These are phyloP conservation scores for Heliosperma pusillum DNA, from an alignment of 148 eudicot species.

Conservation along the genomic window DNA sequence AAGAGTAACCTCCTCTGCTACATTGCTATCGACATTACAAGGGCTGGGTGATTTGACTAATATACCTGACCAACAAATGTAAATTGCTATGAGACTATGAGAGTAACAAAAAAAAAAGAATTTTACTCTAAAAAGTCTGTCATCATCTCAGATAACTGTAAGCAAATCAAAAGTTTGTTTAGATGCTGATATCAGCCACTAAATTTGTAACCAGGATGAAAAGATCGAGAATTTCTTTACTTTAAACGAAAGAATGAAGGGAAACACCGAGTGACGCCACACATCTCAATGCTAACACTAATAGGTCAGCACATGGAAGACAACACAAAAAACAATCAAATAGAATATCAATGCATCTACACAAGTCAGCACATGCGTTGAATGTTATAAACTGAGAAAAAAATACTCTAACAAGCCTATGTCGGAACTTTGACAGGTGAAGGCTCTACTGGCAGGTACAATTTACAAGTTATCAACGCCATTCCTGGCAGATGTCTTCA, in stretches of 20 bases:
- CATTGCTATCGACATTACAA: conserved; percentile 32
- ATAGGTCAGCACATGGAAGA: background rate
- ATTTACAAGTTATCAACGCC: background rate
- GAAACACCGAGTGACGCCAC: background rate
- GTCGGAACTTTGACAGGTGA: background rate
- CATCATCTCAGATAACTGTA: background rate
- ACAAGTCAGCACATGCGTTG: too few species aligned
- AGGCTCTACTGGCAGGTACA: background rate
- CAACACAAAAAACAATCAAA: background rate
- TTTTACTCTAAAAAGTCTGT: too few species aligned
- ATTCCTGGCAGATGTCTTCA: background rate
- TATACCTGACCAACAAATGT: conserved; percentile 22
- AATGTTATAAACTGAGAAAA: background rate
- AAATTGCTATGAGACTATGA: background rate
- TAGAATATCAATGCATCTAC: too few species aligned
- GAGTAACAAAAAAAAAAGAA: background rate
- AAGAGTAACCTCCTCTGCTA: conserved; percentile 28
- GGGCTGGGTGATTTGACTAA: conserved; percentile 19
- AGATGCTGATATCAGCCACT: background rate
- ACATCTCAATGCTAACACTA: background rate
- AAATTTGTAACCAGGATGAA: background rate
- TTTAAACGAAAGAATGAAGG: background rate
- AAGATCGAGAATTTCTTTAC: background rate
- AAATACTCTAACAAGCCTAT: background rate
- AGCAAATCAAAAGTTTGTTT: background rate